A percentile compares a stretch with the other conserved stretches of the same genome.
Evolutionary conservation across 2,329 filamentous ascomycete species (phyloP).

Genomic region (Lachnellula subtilissima): DNA sequence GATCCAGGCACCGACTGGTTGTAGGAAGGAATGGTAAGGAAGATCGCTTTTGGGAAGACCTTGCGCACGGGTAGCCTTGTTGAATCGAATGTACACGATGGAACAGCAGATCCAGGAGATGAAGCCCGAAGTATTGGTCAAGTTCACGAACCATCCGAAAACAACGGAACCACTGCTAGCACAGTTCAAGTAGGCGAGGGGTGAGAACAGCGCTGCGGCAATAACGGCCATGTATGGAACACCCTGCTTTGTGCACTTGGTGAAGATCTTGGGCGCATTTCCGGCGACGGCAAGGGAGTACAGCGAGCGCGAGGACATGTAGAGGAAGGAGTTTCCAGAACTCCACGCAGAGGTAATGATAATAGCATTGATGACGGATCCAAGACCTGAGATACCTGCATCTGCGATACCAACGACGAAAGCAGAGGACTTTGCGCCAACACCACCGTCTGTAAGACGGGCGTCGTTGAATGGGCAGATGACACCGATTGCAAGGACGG

Average conservation of each 20-base stretch:
- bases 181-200: conserved; percentile 45
- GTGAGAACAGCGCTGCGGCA: conserved; percentile 39
- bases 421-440: conserved; percentile 44
- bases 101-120: conserved; percentile 51
- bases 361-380: conserved; percentile 50
- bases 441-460: conserved; percentile 43
- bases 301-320: conserved; percentile 46
- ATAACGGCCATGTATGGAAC: conserved; percentile 46
- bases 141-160: conserved; percentile 52
- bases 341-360: conserved; percentile 52
- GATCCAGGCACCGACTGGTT: conserved; percentile 53
- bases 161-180: conserved; percentile 41
- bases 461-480: conserved; percentile 51
- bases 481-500: conserved; percentile 55
- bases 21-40: conserved; percentile 49
- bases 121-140: conserved; percentile 45
- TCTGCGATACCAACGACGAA: conserved; percentile 46
- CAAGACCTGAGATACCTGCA: conserved; percentile 44
- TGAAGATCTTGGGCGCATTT: conserved; percentile 47
- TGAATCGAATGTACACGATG: conserved; percentile 55
- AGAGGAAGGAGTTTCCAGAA: conserved; percentile 51
- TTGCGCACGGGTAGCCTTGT: conserved; percentile 43
- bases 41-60: conserved; percentile 37
- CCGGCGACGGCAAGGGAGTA: conserved; percentile 49
- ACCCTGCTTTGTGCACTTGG: conserved; percentile 45